phyloP scores from a whole-genome alignment of 2,329 filamentous ascomycete genomes.

The Phyllosticta citriasiana region DNA sequence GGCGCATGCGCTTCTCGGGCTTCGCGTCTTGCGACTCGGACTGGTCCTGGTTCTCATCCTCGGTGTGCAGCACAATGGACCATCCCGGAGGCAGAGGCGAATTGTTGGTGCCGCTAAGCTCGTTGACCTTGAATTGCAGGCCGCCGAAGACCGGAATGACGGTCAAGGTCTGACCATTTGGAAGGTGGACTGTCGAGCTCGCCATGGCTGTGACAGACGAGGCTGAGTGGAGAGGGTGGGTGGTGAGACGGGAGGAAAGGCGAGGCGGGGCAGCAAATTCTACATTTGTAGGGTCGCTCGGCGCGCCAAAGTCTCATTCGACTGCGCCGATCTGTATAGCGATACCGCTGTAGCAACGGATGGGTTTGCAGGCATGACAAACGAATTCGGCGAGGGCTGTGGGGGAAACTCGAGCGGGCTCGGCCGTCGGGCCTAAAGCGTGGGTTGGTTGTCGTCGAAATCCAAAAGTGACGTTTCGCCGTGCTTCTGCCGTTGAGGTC shows the following conservation, averaged over 20 bases:
- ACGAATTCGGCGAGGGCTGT: background rate
- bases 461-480: background rate
- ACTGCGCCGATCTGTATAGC: background rate
- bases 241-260: background rate
- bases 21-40: constrained; percentile 15
- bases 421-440: background rate
- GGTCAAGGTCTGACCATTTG: constrained; percentile 76
- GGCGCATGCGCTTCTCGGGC: constrained; percentile 38
- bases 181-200: constrained; percentile 54
- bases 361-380: background rate
- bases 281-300: background rate
- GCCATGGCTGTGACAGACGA: constrained; percentile 24
- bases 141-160: constrained; percentile 86
- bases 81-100: constrained; percentile 75
- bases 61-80: constrained; percentile 77
- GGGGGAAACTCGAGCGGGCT: background rate
- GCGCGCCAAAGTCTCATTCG: background rate
- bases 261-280: background rate
- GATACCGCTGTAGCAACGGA: background rate
- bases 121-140: constrained; percentile 76
- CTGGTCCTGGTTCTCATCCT: constrained; percentile 29
- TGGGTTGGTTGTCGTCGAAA: background rate
- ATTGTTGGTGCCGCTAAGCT: constrained; percentile 53
- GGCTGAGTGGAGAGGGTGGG: background rate
- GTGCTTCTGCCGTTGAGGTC: constrained; percentile 3